Evolutionary conservation across 257 asterid genomes (phyloP).

Genomic region (Marsdenia floribunda): DNA sequence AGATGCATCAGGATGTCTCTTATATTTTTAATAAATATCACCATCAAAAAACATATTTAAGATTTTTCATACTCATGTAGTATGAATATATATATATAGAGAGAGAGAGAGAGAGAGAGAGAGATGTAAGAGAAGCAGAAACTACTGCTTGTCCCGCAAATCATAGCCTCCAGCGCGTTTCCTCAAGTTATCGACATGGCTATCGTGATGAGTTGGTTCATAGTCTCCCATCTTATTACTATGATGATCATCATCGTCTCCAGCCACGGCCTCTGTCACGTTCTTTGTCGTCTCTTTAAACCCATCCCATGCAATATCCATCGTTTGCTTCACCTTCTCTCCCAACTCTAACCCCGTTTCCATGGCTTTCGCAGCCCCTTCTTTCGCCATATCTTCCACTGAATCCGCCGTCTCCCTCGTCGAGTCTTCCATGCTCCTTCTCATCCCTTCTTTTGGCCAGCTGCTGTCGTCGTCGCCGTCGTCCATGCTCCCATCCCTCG

Average conservation of each 20-base stretch:
- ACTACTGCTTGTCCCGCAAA: neutral
- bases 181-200: constrained; percentile 16
- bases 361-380: constrained; percentile 28
- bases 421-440: neutral
- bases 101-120: too few relatives aligned
- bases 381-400: constrained; percentile 25
- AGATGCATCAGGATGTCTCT: too few relatives aligned
- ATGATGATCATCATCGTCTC: constrained; percentile 9
- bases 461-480: too few relatives aligned
- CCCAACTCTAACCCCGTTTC: constrained; percentile 40
- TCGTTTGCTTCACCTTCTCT: constrained; percentile 32
- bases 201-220: neutral
- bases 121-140: too few relatives aligned
- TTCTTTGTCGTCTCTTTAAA: constrained; percentile 29
- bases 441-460: too few relatives aligned
- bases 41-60: too few relatives aligned
- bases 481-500: neutral
- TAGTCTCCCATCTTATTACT: too few relatives aligned
- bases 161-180: constrained; percentile 26
- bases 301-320: constrained; percentile 39
- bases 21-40: too few relatives aligned
- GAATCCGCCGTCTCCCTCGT: constrained; percentile 3
- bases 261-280: constrained; percentile 20
- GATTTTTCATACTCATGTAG: too few relatives aligned
- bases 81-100: too few relatives aligned